Base-by-base conservation (phyloP, 2,329 filamentous ascomycete genomes). In the Talaromyces sp. region DNA sequence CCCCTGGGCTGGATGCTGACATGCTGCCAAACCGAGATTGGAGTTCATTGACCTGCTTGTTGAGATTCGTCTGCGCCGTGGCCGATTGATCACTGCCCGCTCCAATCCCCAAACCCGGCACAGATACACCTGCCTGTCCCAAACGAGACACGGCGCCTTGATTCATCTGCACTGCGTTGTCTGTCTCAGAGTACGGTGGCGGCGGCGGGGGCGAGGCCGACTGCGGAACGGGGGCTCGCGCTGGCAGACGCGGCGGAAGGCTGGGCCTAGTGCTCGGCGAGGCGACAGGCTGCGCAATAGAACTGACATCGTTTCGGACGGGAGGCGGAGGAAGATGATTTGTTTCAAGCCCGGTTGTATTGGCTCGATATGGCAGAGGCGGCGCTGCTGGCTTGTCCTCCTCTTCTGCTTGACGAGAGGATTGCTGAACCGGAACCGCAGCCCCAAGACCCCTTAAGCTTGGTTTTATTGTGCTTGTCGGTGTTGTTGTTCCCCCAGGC, bases 31-130 rank as follows among this genome's bases (percentile, higher is more conserved):
- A 92, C 36, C 87, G 83, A 27, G 85, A 84, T 69, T 91, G 88
- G 0, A 93, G 77, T 69, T 90, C 87, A 65, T 81, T 85, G 61
- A 91, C 75, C 52, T 87, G 85, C 7, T 70, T 65, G 53, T 68
- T 65, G 33, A 65, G 61, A 4, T 58, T 58, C 33, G 77, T 69
- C 19, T 65, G 59, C 62, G 66, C 71, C 63, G 68, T 72, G 68
- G 51, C 68, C 71, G 56, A 72, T 72, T 62, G 71, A 68, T 66
- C 64, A 64, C 17, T 68, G 63, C 55, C 67, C 66, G 49, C 42
- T 58, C 67, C 65, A 63, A 96, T 96, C 5, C 89, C 89, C 4
- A 96, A 79, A 0, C 84, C 89, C 0, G 92, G 88, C 0, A 96
- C 91, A 0, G 88, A 90, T 6, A 96, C 81, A 0, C 92, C 92